Evolutionary conservation across 1,284 basidiomycete species (phyloP).

Genomic region (Cutaneotrichosporon sp.): DNA sequence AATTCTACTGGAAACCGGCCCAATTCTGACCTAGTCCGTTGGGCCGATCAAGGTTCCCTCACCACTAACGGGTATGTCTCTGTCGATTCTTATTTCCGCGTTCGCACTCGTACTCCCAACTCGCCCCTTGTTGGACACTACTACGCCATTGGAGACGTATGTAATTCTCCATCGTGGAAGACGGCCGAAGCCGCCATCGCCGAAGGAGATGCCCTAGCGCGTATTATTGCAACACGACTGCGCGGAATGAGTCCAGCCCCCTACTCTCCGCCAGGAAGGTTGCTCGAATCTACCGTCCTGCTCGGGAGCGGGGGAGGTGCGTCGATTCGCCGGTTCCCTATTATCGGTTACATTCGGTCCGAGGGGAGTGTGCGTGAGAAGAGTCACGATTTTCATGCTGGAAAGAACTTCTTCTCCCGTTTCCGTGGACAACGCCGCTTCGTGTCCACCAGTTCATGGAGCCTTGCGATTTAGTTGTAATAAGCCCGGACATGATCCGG

Average conservation of each 20-base stretch:
- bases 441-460: slow-evolving; percentile 3
- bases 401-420: slow-evolving; percentile 32
- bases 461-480: slow-evolving; percentile 3
- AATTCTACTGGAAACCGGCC: slow-evolving; percentile 53
- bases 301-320: slow-evolving; percentile 36
- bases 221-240: slow-evolving; percentile 37
- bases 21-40: slow-evolving; percentile 46
- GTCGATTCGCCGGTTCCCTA: slow-evolving; percentile 36
- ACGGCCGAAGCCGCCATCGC: slow-evolving; percentile 35
- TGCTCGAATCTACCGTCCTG: slow-evolving; percentile 33
- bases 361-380: slow-evolving; percentile 26
- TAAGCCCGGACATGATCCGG: background rate
- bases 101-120: slow-evolving; percentile 15
- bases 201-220: slow-evolving; percentile 28
- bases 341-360: slow-evolving; percentile 27
- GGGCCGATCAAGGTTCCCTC: slow-evolving; percentile 42
- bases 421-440: slow-evolving; percentile 34
- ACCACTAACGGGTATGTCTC: slow-evolving; percentile 37
- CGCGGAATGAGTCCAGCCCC: slow-evolving; percentile 34
- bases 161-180: slow-evolving; percentile 43
- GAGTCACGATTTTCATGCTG: slow-evolving; percentile 33
- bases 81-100: slow-evolving; percentile 46
- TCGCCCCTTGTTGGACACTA: slow-evolving; percentile 37
- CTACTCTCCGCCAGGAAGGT: slow-evolving; percentile 24
- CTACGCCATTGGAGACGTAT: slow-evolving; percentile 50